phyloP scores from a whole-genome alignment of 1,139 yeast species.

The Barnettozyma hawaiiensis region DNA sequence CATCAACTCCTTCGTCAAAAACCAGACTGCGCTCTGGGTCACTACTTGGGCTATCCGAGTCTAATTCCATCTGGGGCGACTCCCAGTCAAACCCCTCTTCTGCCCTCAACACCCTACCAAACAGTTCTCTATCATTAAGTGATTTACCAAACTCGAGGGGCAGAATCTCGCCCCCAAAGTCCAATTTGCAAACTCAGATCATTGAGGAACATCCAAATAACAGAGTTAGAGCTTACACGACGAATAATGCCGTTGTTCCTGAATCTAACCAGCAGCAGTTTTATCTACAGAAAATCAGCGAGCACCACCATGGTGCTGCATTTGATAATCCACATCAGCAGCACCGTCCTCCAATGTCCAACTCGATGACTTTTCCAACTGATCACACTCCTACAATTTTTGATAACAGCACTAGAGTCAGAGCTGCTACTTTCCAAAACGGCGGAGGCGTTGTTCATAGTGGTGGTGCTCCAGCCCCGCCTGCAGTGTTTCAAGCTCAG shows the following conservation, averaged over 20 bases:
- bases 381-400: conserved; percentile 14
- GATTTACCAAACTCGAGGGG: conserved; percentile 7
- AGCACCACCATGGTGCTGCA: conserved; percentile 8
- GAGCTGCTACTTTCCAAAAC: conserved; percentile 36
- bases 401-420: conserved; percentile 31
- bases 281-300: conserved; percentile 16
- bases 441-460: conserved; percentile 21
- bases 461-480: too few relatives aligned
- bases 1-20: conserved; percentile 13
- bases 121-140: conserved; percentile 7
- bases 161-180: conserved; percentile 16
- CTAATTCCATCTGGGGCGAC: conserved; percentile 28
- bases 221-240: conserved; percentile 46
- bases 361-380: conserved; percentile 7
- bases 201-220: conserved; percentile 17
- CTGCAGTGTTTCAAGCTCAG: conserved; percentile 17
- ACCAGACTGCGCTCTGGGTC: conserved; percentile 29
- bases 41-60: conserved; percentile 25
- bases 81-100: conserved; percentile 6
- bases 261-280: conserved; percentile 16
- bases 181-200: conserved; percentile 8
- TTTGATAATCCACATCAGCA: too few relatives aligned
- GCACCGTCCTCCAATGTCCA: conserved; percentile 3
- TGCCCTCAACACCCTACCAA: conserved; percentile 4
- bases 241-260: conserved; percentile 26